Conservation (phyloP, 106 monocot genomes). For the Dioscorea zingiberensis region DNA sequence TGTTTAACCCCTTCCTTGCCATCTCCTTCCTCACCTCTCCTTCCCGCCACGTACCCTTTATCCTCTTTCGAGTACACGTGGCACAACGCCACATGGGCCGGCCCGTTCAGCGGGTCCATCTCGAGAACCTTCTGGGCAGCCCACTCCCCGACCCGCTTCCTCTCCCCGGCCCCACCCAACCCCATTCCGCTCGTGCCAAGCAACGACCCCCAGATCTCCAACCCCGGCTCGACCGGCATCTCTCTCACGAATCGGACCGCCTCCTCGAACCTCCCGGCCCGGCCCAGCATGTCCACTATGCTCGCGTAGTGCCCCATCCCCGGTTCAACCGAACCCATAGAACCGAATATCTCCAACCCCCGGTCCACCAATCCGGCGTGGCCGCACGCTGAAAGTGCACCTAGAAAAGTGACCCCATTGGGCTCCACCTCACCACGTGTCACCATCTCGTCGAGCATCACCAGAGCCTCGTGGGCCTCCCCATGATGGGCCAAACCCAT, state of each 20-base stretch:
- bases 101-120: conserved; percentile 34
- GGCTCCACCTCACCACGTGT: conserved; percentile 23
- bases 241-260: conserved; percentile 21
- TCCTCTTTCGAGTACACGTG: conserved; percentile 58
- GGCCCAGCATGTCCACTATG: conserved; percentile 62
- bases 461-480: conserved; percentile 30
- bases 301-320: conserved; percentile 64
- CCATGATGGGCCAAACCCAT: conserved; percentile 58
- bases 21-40: too few species aligned
- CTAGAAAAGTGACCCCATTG: conserved; percentile 52
- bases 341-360: conserved; percentile 63
- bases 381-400: conserved; percentile 55
- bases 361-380: conserved; percentile 46
- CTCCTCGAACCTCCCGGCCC: conserved; percentile 47
- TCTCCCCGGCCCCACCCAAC: conserved; percentile 8
- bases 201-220: conserved; percentile 36
- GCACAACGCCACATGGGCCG: conserved; percentile 51
- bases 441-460: conserved; percentile 66
- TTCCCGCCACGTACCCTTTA: too few species aligned
- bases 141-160: conserved; percentile 31
- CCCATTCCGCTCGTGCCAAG: conserved; percentile 40
- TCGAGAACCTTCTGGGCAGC: conserved; percentile 39
- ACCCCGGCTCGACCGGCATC: conserved; percentile 8
- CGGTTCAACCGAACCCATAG: conserved; percentile 53
- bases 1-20: too few species aligned